Evolutionary conservation across 2,329 filamentous ascomycete species (phyloP).

Genomic region (Claviceps sp.): DNA sequence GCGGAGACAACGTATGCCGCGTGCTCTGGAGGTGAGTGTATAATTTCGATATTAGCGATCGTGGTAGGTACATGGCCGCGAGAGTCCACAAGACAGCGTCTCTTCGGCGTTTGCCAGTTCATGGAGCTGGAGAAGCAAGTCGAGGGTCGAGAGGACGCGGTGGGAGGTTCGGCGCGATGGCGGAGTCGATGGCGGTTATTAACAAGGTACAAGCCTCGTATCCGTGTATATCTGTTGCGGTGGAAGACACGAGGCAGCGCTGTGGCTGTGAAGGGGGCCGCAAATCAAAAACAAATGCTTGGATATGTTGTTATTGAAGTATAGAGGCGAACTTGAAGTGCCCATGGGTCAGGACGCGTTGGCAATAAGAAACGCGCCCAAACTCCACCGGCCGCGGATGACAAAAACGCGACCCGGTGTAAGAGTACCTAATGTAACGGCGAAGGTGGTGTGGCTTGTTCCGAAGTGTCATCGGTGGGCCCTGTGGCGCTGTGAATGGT

Average conservation of each 20-base stretch:
- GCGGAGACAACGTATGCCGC: conserved; percentile 79
- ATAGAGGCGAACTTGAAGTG: too few species aligned
- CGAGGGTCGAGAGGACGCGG: conserved; percentile 4
- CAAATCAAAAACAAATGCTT: too few species aligned
- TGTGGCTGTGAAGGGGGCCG: too few species aligned
- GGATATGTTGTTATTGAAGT: too few species aligned
- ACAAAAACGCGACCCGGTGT: too few species aligned
- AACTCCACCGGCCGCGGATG: too few species aligned
- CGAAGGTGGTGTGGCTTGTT: too few species aligned
- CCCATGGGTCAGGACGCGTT: too few species aligned
- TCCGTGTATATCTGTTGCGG: not conserved
- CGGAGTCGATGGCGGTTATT: not conserved
- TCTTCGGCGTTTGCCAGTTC: conserved; percentile 10
- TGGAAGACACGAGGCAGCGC: not conserved
- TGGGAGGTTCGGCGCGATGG: conserved; percentile 1
- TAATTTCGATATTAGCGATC: conserved; percentile 74
- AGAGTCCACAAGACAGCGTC: conserved; percentile 16
- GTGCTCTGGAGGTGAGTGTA: conserved; percentile 80
- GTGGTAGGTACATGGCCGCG: conserved; percentile 78
- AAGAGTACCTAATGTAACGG: too few species aligned
- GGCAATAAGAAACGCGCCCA: too few species aligned
- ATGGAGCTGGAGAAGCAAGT: conserved; percentile 11
- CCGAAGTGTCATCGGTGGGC: too few species aligned
- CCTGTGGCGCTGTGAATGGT: too few species aligned
- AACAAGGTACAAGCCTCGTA: not conserved